Conservation (phyloP, 2,329 filamentous ascomycete genomes). For the Trichoderma polysporum region DNA sequence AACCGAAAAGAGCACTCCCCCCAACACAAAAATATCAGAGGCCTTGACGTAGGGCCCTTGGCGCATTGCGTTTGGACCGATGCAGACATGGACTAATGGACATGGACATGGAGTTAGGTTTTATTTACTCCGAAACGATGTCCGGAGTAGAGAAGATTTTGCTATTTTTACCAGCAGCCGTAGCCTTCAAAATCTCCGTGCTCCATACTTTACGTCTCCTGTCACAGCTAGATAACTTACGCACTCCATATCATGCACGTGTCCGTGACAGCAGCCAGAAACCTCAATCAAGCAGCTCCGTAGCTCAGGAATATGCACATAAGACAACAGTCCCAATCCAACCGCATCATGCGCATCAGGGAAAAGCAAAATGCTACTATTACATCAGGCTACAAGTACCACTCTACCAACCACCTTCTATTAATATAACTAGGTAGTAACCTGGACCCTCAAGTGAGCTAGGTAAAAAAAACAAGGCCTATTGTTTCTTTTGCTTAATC, state of each 20-base stretch:
- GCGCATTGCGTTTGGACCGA: too few species aligned
- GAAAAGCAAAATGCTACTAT: background rate
- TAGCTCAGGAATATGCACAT: conserved; percentile 1
- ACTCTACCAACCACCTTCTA: background rate
- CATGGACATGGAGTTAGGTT: background rate
- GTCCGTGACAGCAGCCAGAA: background rate
- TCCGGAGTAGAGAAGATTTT: background rate
- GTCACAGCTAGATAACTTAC: background rate
- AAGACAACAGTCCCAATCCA: background rate
- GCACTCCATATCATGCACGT: background rate
- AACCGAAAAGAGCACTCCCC: background rate
- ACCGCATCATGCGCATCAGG: background rate
- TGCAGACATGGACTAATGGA: background rate
- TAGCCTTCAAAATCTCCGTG: background rate
- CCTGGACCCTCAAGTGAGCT: background rate
- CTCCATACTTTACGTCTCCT: background rate
- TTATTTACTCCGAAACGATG: background rate
- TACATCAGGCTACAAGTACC: background rate
- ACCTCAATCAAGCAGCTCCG: conserved; percentile 6
- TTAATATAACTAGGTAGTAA: background rate
- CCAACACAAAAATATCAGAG: background rate
- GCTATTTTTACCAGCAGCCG: too few species aligned
- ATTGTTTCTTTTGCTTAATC: too few species aligned
- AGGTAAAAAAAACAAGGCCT: too few species aligned
- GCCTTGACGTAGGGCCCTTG: background rate